Evolutionary conservation across 176 grass and related monocot species (phyloP).

Genomic region (Raddia distichophylla): DNA sequence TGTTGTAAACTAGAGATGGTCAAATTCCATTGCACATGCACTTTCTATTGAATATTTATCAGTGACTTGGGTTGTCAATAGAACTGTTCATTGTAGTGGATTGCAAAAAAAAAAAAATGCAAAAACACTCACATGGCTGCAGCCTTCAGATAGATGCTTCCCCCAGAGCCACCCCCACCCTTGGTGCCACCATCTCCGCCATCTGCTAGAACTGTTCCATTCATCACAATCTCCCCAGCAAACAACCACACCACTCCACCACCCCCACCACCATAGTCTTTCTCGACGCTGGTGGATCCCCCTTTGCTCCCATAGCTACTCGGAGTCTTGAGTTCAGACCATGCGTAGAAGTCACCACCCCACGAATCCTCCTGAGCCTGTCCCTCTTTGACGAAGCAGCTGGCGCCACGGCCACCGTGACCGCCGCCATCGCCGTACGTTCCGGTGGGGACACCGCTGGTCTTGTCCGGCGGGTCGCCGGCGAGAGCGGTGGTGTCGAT

Average conservation of each 20-base stretch:
- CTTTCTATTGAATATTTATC: constrained; percentile 11
- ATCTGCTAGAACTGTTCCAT: constrained; percentile 68
- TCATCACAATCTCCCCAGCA: constrained; percentile 60
- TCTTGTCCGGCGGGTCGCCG: constrained; percentile 66
- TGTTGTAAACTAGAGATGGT: constrained; percentile 23
- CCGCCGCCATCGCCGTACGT: constrained; percentile 81
- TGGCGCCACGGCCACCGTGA: constrained; percentile 81
- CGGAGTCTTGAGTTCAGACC: constrained; percentile 61
- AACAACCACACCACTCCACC: constrained; percentile 80
- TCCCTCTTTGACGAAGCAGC: constrained; percentile 73
- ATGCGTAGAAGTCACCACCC: constrained; percentile 89
- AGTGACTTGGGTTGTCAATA: constrained; percentile 20
- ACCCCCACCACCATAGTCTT: constrained; percentile 86
- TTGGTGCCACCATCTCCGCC: constrained; percentile 72
- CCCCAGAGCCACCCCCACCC: constrained; percentile 92
- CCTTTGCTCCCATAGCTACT: constrained; percentile 87
- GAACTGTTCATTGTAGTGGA: neutral
- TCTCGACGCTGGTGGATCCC: constrained; percentile 73
- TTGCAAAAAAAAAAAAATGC: constrained; percentile 13
- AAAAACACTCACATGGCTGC: constrained; percentile 68
- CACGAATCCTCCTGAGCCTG: constrained; percentile 86
- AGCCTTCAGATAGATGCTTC: constrained; percentile 85
- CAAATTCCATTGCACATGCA: neutral
- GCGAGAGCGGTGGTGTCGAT: constrained; percentile 73
- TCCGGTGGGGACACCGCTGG: constrained; percentile 69